Base-by-base conservation (phyloP, 805 yeast genomes). In the Candida caryicola region DNA sequence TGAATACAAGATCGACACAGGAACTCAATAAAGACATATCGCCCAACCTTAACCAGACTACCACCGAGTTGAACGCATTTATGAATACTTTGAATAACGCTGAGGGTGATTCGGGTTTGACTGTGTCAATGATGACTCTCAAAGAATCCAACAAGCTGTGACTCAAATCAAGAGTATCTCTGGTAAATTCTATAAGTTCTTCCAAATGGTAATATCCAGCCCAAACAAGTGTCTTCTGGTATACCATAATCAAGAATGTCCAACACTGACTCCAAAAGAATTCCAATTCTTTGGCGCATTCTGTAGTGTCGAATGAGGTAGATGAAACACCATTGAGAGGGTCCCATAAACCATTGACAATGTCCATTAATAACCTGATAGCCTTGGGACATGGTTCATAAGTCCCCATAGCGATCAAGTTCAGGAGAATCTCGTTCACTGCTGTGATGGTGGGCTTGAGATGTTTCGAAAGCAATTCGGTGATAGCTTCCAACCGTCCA, bases 131-230 rank as follows among this genome's bases (percentile, higher is more conserved):
- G 10, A 64, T 42, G n/a, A 74, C 66, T 41, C 81, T 68, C 51
- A 76, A 84, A 2, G 90, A 77, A 39, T 74, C 80, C n/a, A 90
- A 56, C 23, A 90, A 62, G 2, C 71, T 59, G 44, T 82, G 81
- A 41, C 95, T 82, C 23, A 86, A 68, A 49, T 90, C 96, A 35
- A 91, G 69, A 0, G 87, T 81, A 54, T 88, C 96, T 56, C 95
- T 76, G 2, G 96, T 85, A 49, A 88, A 90, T 40, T 89, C 95
- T 30, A 82, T 74, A 49, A 87, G 66, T 34, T 74, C 74, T 0
- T 71, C 66, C 15, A 75, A 66, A 19, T 76, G 75, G 49, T 79
- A 82, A 26, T 64, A 60, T 2, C 71, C 60, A 0, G 96, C 88
- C 99, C 99, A 91, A 3, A 58, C 57, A 10, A 85, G 63, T 1